Conservation (phyloP, 2,329 filamentous ascomycete genomes). For the Colletotrichum tropicicola region DNA sequence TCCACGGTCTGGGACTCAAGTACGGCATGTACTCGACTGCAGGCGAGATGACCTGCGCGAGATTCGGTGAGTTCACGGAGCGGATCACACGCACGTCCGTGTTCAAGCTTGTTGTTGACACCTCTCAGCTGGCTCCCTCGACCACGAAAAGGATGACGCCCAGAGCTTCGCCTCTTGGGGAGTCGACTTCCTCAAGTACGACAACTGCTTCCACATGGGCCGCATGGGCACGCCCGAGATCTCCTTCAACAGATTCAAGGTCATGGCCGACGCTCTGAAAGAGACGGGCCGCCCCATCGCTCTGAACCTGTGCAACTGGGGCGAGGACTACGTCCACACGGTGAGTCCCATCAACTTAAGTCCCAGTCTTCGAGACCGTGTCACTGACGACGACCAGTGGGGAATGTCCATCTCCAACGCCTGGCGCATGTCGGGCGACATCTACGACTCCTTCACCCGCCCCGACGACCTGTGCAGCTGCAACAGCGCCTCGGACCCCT, state of each 20-base stretch:
- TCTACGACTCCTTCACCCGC: slow-evolving; percentile 43
- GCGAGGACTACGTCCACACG: slow-evolving; percentile 37
- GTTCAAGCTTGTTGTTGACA: neutral
- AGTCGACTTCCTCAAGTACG: slow-evolving; percentile 63
- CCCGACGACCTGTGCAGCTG: slow-evolving; percentile 42
- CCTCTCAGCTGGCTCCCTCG: slow-evolving; percentile 52
- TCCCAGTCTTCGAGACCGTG: neutral
- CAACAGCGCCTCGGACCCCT: slow-evolving; percentile 36
- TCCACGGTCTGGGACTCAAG: slow-evolving; percentile 46
- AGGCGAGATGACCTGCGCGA: slow-evolving; percentile 58
- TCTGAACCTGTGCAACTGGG: slow-evolving; percentile 46
- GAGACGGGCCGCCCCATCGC: slow-evolving; percentile 41
- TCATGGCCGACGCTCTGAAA: slow-evolving; percentile 44
- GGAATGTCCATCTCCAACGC: slow-evolving; percentile 41
- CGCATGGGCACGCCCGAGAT: slow-evolving; percentile 36
- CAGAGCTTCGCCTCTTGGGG: slow-evolving; percentile 61
- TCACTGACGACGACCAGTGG: slow-evolving; percentile 34
- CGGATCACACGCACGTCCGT: neutral
- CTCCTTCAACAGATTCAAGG: slow-evolving; percentile 39
- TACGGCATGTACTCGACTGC: slow-evolving; percentile 51
- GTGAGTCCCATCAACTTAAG: neutral
- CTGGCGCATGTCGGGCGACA: slow-evolving; percentile 44
- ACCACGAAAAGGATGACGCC: slow-evolving; percentile 62
- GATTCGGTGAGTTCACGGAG: slow-evolving; percentile 38
- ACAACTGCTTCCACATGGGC: slow-evolving; percentile 52